phyloP scores from a whole-genome alignment of 192 early-diverging fungal genomes.

The Coemansia sp. region DNA sequence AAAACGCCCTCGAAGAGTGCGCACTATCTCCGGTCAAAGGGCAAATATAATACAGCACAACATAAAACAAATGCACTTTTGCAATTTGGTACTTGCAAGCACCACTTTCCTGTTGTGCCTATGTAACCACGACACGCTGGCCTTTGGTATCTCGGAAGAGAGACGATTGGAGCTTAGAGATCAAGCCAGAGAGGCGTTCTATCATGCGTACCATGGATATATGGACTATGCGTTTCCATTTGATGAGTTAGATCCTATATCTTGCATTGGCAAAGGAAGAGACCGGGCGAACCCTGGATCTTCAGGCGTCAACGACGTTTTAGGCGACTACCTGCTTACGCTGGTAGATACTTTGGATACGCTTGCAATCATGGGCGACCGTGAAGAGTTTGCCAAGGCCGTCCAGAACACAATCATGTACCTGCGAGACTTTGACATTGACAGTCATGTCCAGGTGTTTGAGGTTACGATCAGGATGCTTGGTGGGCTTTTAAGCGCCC shows the following conservation, averaged over 20 bases:
- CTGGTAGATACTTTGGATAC: slow-evolving; percentile 90
- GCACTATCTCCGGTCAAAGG: too few relatives aligned
- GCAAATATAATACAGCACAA: too few relatives aligned
- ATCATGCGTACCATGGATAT: slow-evolving; percentile 79
- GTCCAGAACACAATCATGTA: slow-evolving; percentile 63
- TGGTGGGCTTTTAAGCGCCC: slow-evolving; percentile 86
- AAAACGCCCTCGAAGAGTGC: too few relatives aligned
- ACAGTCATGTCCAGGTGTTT: slow-evolving; percentile 92
- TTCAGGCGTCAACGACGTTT: slow-evolving; percentile 79
- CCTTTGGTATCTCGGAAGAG: slow-evolving; percentile 34
- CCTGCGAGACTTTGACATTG: slow-evolving; percentile 70
- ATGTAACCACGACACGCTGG: not conserved
- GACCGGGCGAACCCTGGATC: slow-evolving; percentile 61
- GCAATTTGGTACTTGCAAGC: not conserved
- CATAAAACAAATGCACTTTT: not conserved
- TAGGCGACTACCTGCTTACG: slow-evolving; percentile 93
- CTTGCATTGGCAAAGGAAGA: slow-evolving; percentile 73
- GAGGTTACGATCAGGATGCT: slow-evolving; percentile 91
- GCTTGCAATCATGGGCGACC: slow-evolving; percentile 73
- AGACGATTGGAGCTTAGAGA: slow-evolving; percentile 34
- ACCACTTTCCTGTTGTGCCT: not conserved
- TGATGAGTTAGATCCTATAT: slow-evolving; percentile 89
- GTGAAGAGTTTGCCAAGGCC: slow-evolving; percentile 63
- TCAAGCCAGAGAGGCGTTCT: slow-evolving; percentile 56
- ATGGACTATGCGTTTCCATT: slow-evolving; percentile 83